Evolutionary conservation across 1,139 yeast species (phyloP).

Genomic region (Pichia sp.): DNA sequence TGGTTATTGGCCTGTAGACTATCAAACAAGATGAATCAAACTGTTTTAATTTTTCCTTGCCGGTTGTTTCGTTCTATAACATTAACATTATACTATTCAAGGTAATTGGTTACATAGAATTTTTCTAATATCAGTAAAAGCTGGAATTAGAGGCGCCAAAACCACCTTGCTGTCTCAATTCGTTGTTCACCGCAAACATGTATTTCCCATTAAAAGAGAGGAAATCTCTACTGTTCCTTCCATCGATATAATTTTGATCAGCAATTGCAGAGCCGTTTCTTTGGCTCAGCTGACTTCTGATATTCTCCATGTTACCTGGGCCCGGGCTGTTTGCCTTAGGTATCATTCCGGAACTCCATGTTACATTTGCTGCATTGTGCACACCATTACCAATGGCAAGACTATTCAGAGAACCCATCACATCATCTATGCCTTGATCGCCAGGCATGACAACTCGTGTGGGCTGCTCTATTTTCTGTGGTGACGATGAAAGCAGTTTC

Average conservation of each 20-base stretch:
- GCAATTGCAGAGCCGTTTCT: background rate
- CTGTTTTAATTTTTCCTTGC: background rate
- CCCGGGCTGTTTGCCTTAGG: background rate
- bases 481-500: conserved; percentile 4
- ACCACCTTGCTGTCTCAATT: background rate
- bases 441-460: conserved; percentile 10
- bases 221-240: conserved; percentile 1
- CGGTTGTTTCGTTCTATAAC: background rate
- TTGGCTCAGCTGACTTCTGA: background rate
- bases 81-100: background rate
- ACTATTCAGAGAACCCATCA: conserved; percentile 14
- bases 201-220: conserved; percentile 10
- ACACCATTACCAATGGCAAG: conserved; percentile 5
- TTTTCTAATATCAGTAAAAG: background rate
- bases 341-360: conserved; percentile 6
- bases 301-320: background rate
- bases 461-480: conserved; percentile 4
- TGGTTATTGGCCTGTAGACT: conserved; percentile 68
- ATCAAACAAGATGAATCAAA: conserved; percentile 4
- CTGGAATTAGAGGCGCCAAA: background rate
- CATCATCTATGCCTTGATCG: conserved; percentile 9
- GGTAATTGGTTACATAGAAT: background rate
- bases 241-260: background rate
- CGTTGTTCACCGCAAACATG: conserved; percentile 8
- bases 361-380: conserved; percentile 1